A percentile compares a stretch with the other conserved stretches of the same genome.
These are phyloP conservation scores for Bocquillonia castaneifolia DNA, from an alignment of 441 rosid species.

Conservation along the genomic window DNA sequence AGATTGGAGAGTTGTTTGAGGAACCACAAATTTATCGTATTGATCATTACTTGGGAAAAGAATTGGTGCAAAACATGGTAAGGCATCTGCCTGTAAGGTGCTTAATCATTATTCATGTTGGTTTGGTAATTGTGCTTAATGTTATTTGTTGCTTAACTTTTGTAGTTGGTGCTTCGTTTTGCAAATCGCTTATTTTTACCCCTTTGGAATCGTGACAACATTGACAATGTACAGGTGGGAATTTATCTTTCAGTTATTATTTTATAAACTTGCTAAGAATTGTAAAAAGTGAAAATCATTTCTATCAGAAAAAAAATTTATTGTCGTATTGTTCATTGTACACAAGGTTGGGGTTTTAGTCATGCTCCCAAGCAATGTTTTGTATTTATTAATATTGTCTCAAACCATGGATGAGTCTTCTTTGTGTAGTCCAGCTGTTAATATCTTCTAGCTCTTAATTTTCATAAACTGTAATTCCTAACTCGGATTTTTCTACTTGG, in stretches of 20 bases:
- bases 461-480: not conserved
- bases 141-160: constrained; percentile 21
- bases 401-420: not conserved
- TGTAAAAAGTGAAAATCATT: not conserved
- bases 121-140: constrained; percentile 18
- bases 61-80: constrained; percentile 98
- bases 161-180: constrained; percentile 93
- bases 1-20: constrained; percentile 85
- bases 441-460: not conserved
- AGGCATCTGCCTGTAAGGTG: constrained; percentile 15
- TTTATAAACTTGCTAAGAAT: not conserved
- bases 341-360: constrained; percentile 6
- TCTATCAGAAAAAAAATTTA: not conserved
- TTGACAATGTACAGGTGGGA: constrained; percentile 86
- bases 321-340: not conserved
- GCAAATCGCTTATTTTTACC: constrained; percentile 96
- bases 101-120: constrained; percentile 15
- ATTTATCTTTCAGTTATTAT: constrained; percentile 10
- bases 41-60: constrained; percentile 95
- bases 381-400: not conserved
- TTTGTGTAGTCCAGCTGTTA: not conserved
- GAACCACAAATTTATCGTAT: constrained; percentile 94
- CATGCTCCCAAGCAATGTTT: not conserved
- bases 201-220: constrained; percentile 99
- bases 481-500: constrained; percentile 9